Percentiles rank a stretch among this genome's conserved stretches.
Evolutionary conservation across 202 grass and related monocot species (phyloP).

Genomic region (Digitaria exilis): DNA sequence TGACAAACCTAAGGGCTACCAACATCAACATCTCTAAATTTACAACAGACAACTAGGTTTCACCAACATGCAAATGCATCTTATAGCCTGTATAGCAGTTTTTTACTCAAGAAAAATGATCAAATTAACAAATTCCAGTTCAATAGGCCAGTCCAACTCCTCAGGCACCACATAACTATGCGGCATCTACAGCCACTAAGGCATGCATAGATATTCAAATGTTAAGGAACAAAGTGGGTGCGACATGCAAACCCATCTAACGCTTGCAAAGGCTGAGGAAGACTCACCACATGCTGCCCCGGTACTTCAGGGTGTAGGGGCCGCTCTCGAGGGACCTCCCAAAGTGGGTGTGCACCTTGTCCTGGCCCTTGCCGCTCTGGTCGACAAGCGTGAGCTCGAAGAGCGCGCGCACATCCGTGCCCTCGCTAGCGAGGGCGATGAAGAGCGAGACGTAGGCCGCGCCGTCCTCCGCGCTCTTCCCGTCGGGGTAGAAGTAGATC

Average conservation of each 20-base stretch:
- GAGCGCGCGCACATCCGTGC: conserved; percentile 92
- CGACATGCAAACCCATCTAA: background rate
- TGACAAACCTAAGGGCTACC: background rate
- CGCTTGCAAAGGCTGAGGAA: background rate
- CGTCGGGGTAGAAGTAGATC: conserved; percentile 98
- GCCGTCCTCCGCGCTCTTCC: conserved; percentile 92
- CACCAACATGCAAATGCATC: background rate
- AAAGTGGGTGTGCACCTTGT: conserved; percentile 97
- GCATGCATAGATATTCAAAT: background rate
- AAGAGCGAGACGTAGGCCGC: conserved; percentile 89
- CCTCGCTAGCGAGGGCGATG: conserved; percentile 92
- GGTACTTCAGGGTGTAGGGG: conserved; percentile 96
- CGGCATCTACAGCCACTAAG: background rate
- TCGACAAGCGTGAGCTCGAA: conserved; percentile 97
- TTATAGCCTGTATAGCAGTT: background rate
- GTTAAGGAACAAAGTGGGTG: too few species aligned
- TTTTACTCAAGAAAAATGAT: background rate
- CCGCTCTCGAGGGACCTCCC: conserved; percentile 87
- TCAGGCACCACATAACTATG: background rate
- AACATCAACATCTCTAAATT: background rate
- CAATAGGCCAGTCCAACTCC: background rate
- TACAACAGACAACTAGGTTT: background rate
- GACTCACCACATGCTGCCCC: conserved; percentile 97
- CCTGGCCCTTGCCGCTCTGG: conserved; percentile 91
- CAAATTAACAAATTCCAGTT: conserved; percentile 2